A percentile compares a stretch with the other conserved stretches of the same genome.
Evolutionary conservation across 768 basidiomycete genomes (phyloP).

Genomic region (Xerocomellus intermedius): DNA sequence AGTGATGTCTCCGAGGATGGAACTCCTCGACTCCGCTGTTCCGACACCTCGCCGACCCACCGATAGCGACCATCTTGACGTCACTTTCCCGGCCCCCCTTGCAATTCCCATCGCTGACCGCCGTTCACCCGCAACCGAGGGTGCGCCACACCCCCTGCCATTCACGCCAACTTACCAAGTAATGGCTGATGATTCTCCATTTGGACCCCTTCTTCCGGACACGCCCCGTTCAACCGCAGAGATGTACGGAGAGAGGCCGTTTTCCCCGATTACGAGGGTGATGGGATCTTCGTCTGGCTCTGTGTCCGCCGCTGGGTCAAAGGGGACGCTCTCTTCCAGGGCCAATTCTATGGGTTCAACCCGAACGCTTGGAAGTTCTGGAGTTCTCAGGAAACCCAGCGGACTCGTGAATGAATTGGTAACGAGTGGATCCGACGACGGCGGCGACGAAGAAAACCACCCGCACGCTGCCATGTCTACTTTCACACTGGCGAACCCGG

Average conservation of each 20-base stretch:
- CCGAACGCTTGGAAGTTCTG: constrained; percentile 8
- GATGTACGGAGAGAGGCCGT: constrained; percentile 28
- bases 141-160: constrained; percentile 4
- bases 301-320: constrained; percentile 2
- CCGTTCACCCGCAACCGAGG: not conserved
- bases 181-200: constrained; percentile 28
- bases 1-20: not conserved
- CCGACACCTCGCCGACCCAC: not conserved
- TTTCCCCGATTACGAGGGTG: constrained; percentile 26
- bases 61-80: not conserved
- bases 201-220: constrained; percentile 31
- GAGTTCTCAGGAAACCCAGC: constrained; percentile 15
- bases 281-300: constrained; percentile 17
- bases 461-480: not conserved
- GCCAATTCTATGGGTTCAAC: constrained; percentile 10
- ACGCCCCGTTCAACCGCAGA: constrained; percentile 28
- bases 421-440: not conserved
- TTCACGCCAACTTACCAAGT: constrained; percentile 18
- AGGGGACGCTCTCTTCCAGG: constrained; percentile 7
- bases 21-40: not conserved
- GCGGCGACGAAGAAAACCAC: not conserved
- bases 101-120: constrained; percentile 4
- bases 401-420: constrained; percentile 17
- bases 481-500: not conserved
- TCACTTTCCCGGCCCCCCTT: constrained; percentile 8